Evolutionary conservation across 768 basidiomycete species (phyloP), one percentile per base, ranked within the genome.

Genomic region (Amanita muscaria): DNA sequence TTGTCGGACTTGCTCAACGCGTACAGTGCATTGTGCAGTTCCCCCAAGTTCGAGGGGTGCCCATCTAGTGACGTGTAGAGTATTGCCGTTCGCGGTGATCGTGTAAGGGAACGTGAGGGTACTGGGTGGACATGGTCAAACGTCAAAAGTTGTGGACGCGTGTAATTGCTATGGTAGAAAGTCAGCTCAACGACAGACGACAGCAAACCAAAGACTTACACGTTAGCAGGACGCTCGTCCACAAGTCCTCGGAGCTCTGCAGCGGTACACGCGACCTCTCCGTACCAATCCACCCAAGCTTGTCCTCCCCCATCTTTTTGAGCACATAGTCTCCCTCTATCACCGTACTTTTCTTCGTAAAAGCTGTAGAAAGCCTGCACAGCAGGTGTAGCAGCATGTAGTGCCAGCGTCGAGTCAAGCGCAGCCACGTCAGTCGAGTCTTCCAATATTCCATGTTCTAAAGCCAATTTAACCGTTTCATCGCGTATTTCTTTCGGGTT

Each of bases 251-350:
- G 64, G 40, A 88, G 66, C 3, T 65, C 72, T 50, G 83, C 73
- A 12, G 74, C 69, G 50, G 84, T 79, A 55, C 88, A 91, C 1
- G 83, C 72, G 21, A 77, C 68, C 39, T 74, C 59, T 1, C 88
- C 87, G 55, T 88, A 83, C 88, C 85, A 88, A 45, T 86, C 86
- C 9, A 87, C 82, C 88, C 83, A 91, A 10, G 82, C 81, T 2
- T 72, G 79, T 4, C 62, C 56, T 6, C 56, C 58, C 9, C 57
- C 61, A 27, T 54, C 53, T 27, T 63, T 57, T 18, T 11, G 12
- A 16, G 27, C 10, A 11, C 44, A 38, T 2, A n/a, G 16, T 2
- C 22, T 30, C 7, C 23, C 40, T 22, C 41, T 30, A 8, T 53
- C 41, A 24, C 51, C 62, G 49, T 62, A 56, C 42, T 63, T 56